Evolutionary conservation across 768 basidiomycete species (phyloP).

Genomic region (Pleurotus platypus): DNA sequence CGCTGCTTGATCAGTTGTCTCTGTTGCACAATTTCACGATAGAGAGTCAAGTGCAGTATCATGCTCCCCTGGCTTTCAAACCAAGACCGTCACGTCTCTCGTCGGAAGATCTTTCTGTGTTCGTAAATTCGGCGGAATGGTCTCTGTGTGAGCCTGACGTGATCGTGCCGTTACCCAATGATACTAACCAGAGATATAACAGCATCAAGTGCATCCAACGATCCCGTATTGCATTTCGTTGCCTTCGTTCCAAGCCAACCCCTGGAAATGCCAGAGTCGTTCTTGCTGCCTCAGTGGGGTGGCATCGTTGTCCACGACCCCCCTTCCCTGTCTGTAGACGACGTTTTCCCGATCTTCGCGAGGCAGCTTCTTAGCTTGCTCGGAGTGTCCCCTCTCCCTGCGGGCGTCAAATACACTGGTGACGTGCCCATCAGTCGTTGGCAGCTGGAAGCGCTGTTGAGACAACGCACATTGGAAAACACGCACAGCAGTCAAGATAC

Average conservation of each 20-base stretch:
- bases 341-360: conserved; percentile 61
- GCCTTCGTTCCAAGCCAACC: conserved; percentile 84
- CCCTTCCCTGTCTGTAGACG: conserved; percentile 33
- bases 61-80: conserved; percentile 84
- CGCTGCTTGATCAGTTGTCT: conserved; percentile 56
- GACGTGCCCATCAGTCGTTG: conserved; percentile 50
- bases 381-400: conserved; percentile 66
- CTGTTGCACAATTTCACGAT: conserved; percentile 86
- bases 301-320: conserved; percentile 80
- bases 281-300: conserved; percentile 93
- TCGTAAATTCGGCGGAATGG: conserved; percentile 97
- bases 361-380: conserved; percentile 77
- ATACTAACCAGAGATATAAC: not conserved
- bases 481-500: conserved; percentile 66
- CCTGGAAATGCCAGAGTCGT: conserved; percentile 68
- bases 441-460: conserved; percentile 79
- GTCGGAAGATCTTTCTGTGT: conserved; percentile 84
- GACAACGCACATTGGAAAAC: conserved; percentile 70
- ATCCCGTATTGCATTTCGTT: conserved; percentile 92
- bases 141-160: conserved; percentile 60
- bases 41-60: conserved; percentile 91
- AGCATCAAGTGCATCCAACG: conserved; percentile 92
- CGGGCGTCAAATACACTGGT: conserved; percentile 14
- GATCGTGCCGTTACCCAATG: not conserved
- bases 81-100: conserved; percentile 53